Conservation (phyloP, 352 stramenopile species). For the Peronospora tabacina region DNA sequence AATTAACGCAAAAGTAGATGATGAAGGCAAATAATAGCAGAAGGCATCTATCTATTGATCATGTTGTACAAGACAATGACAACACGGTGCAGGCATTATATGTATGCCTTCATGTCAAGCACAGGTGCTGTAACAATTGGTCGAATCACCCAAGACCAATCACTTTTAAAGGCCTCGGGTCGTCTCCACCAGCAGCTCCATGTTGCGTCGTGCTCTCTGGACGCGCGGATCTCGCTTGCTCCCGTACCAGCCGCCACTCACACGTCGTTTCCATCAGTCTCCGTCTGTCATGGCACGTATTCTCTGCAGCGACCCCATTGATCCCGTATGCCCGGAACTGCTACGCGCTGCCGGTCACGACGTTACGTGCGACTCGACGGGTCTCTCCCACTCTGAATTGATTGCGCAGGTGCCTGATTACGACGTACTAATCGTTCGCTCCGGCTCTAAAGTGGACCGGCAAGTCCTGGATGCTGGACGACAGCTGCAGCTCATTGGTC, state of each 20-base stretch:
- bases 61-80: not conserved
- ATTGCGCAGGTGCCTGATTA: conserved; percentile 70
- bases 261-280: conserved; percentile 36
- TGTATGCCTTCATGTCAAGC: too few relatives aligned
- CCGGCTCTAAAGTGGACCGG: conserved; percentile 68
- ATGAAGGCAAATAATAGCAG: not conserved
- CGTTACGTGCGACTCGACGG: conserved; percentile 47
- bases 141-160: too few relatives aligned
- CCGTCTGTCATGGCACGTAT: conserved; percentile 65
- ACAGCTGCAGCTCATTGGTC: conserved; percentile 78
- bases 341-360: conserved; percentile 76
- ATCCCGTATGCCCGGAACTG: conserved; percentile 70
- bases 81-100: not conserved
- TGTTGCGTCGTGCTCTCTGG: conserved; percentile 47
- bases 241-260: conserved; percentile 11
- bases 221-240: conserved; percentile 32
- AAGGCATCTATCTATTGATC: not conserved
- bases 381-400: conserved; percentile 55
- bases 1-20: not conserved
- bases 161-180: not conserved
- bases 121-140: too few relatives aligned
- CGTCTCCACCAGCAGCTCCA: conserved; percentile 6
- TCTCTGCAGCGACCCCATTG: conserved; percentile 85
- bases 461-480: conserved; percentile 54
- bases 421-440: conserved; percentile 86